Evolutionary conservation across 495 filamentous ascomycete genomes (phyloP), one percentile per base, ranked within the genome.

Genomic region (Penicillium herquei): DNA sequence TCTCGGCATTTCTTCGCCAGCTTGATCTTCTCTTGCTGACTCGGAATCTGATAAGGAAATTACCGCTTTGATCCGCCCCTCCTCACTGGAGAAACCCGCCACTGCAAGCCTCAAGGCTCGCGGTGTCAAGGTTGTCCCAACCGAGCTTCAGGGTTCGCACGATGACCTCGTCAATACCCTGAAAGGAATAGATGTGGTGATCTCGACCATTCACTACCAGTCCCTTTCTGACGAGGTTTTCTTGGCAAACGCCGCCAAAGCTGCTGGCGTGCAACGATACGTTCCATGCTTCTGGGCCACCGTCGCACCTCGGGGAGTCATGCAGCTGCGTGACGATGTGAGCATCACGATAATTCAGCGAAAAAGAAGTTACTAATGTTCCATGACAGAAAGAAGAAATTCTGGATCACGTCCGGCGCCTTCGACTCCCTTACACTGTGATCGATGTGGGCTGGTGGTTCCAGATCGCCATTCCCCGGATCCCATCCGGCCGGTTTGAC

Each of bases 401-500:
- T 3, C 61, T 69, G 49, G 57, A 74, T 6, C 57, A 66, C n/a
- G 66, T 79, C 54, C 63, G 61, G 49, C 39, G 43, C 9, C 37
- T 71, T 8, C 17, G 51, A 8, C 48, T 80, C 5, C 73, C 73
- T 3, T 80, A 78, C 55, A 81, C 76, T 7, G 63, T 78, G 49
- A 73, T 81, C 37, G 76, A 80, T 46, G 68, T 77, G 1, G 78
- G 77, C 9, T 78, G 50, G 51, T 80, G 76, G 77, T 67, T 72
- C 47, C 71, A 76, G 39, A 49, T 75, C 18, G 54, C 62, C 0
- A 65, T 69, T 12, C 73, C 69, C 0, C n/a, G 17, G 2, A 6
- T 80, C 1, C 70, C 75, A 1, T 76, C 70, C 7, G 77, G 77
- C 3, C 53, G 61, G 32, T 53, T 70, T 2, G 71, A 78, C 45